These are phyloP conservation scores for Penicillium decumbens DNA, from an alignment of 2,329 filamentous ascomycete genomes.

Conservation along the genomic window DNA sequence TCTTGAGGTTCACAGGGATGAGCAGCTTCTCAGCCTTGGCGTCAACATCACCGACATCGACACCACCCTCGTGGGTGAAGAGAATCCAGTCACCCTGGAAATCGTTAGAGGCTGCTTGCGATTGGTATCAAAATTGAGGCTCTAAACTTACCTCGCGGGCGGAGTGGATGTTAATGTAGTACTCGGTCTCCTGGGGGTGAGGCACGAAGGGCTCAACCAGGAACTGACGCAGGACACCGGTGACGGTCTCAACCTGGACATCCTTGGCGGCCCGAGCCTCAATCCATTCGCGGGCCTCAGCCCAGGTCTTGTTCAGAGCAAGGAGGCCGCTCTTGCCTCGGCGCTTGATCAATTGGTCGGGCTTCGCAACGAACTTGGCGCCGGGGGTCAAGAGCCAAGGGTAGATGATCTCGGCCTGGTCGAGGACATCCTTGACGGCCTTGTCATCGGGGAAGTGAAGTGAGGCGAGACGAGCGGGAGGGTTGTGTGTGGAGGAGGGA, in stretches of 20 bases:
- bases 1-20: slow-evolving; percentile 87
- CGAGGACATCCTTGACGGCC: slow-evolving; percentile 74
- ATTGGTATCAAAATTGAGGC: not conserved
- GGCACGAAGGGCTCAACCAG: slow-evolving; percentile 97
- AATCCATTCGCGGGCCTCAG: slow-evolving; percentile 91
- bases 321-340: slow-evolving; percentile 97
- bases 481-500: slow-evolving; percentile 78
- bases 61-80: slow-evolving; percentile 99
- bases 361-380: slow-evolving; percentile 96
- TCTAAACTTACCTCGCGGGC: slow-evolving; percentile 81
- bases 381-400: slow-evolving; percentile 83
- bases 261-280: slow-evolving; percentile 85
- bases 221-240: slow-evolving; percentile 87
- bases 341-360: slow-evolving; percentile 99
- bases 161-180: slow-evolving; percentile 99
- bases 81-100: slow-evolving; percentile 95
- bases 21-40: slow-evolving; percentile 98
- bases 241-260: slow-evolving; percentile 87
- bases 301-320: slow-evolving; percentile 94
- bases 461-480: slow-evolving; percentile 82
- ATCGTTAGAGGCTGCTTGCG: slow-evolving; percentile 19
- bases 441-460: slow-evolving; percentile 89
- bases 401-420: slow-evolving; percentile 94
- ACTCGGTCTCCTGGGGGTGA: slow-evolving; percentile 91
- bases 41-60: slow-evolving; percentile 98